Evolutionary conservation across 257 asterid genomes (phyloP).

Genomic region (Handroanthus guayacan): DNA sequence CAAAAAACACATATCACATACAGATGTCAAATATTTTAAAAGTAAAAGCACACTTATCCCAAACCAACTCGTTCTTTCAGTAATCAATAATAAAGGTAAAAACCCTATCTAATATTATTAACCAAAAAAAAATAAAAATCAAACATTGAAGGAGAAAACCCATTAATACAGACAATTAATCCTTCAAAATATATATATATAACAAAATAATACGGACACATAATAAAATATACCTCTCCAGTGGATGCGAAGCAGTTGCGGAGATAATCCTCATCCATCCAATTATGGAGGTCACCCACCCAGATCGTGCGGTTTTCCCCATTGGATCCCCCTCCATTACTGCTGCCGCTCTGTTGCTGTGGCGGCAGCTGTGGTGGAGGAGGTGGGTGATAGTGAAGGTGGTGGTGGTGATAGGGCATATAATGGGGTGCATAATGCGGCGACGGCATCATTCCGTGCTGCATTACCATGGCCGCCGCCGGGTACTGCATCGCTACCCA

Average conservation of each 20-base stretch:
- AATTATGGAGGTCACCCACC: constrained; percentile 90
- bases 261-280: constrained; percentile 99
- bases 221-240: constrained; percentile 64
- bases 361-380: constrained; percentile 47
- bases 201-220: background rate
- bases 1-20: constrained; percentile 9
- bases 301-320: constrained; percentile 93
- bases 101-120: background rate
- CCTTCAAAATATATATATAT: background rate
- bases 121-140: background rate
- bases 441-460: constrained; percentile 76
- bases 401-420: constrained; percentile 66
- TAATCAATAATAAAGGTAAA: constrained; percentile 14
- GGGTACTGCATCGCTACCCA: constrained; percentile 90
- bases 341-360: constrained; percentile 39
- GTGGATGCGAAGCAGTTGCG: constrained; percentile 90
- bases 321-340: constrained; percentile 63
- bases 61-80: background rate
- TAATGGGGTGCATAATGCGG: constrained; percentile 73
- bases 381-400: constrained; percentile 49
- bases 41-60: background rate
- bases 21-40: background rate
- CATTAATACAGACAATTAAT: background rate
- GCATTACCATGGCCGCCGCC: constrained; percentile 86
- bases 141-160: constrained; percentile 3